phyloP scores from a whole-genome alignment of 176 grass and related monocot genomes.

The Ensete glaucum region DNA sequence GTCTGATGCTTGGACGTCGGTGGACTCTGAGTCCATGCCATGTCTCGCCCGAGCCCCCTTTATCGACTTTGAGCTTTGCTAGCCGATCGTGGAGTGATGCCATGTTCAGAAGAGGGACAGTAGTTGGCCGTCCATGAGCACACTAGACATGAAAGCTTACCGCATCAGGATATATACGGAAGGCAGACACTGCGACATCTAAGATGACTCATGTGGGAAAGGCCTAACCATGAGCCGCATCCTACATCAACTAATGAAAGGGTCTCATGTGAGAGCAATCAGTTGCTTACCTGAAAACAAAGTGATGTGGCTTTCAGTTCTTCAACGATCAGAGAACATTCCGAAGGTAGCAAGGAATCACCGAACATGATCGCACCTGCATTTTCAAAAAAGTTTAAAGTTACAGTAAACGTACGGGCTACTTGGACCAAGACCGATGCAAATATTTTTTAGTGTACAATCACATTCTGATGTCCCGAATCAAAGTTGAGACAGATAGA shows the following conservation, averaged over 20 bases:
- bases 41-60: slow-evolving; percentile 10
- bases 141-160: slow-evolving; percentile 37
- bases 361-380: slow-evolving; percentile 98
- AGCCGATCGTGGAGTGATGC: slow-evolving; percentile 46
- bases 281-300: slow-evolving; percentile 68
- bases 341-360: slow-evolving; percentile 68
- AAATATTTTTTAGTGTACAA: background rate
- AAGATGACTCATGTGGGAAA: background rate
- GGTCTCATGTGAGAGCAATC: background rate
- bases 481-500: background rate
- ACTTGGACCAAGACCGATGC: background rate
- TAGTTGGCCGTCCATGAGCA: slow-evolving; percentile 89
- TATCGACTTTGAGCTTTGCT: slow-evolving; percentile 33
- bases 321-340: slow-evolving; percentile 85
- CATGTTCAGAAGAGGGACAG: slow-evolving; percentile 55
- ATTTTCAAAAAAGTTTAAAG: background rate
- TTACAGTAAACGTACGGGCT: background rate
- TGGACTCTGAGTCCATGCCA: slow-evolving; percentile 55
- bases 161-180: background rate
- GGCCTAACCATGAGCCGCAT: background rate
- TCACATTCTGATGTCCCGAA: background rate
- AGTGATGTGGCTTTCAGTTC: slow-evolving; percentile 86
- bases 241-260: background rate
- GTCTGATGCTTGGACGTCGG: slow-evolving; percentile 41
- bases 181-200: background rate